Base-by-base conservation (phyloP, 2,329 filamentous ascomycete genomes). In the Colletotrichum lupini region DNA sequence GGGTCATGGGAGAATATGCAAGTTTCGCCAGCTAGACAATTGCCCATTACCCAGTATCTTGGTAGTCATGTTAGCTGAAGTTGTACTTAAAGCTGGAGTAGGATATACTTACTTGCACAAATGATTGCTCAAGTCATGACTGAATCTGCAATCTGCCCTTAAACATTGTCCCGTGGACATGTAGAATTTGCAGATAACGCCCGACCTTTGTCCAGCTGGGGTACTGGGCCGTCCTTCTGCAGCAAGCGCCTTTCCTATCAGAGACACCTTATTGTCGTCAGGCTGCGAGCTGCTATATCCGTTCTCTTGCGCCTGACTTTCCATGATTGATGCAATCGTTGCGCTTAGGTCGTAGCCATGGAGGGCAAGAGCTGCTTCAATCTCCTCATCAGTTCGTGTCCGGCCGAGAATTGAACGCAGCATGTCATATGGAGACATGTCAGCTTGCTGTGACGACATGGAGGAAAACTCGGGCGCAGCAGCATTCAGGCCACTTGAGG, bases 351-450 rank as follows among this genome's bases (percentile, higher is more conserved):
- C 97, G 80, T 98, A 99, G 69, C 94, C 93, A 81, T 98, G 96
- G 71, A 91, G 88, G 76, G 96, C 94, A 59, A 99, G 88, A 5
- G 96, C 94, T n/a, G 92, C 89, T 81, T 98, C 95, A 60, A 99
- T 96, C 82, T 99, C 97, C 64, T 98, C 95, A 78, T 98, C 96
- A 2, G 94, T 93, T 79, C 94, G 93, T 67, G 94, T 92, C 77
- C 97, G 95, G 60, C 96, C 95, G 30, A 99, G 87, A 53, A 99
- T 97, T 6, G 96, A 98, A 74, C 97, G 94, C 68, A 99, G 88
- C 90, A 99, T 98, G 81, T 99, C 97, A 83, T 98, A 98, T 0
- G 97, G 96, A 72, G 94, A 97, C 96, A 99, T 98, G 79, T 98
- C 95, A 69, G 91, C 90, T 79, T 93, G 93, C 80, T 92, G 90